Evolutionary conservation across 2,329 filamentous ascomycete species (phyloP).

Genomic region (Metarhizium guizhouense): DNA sequence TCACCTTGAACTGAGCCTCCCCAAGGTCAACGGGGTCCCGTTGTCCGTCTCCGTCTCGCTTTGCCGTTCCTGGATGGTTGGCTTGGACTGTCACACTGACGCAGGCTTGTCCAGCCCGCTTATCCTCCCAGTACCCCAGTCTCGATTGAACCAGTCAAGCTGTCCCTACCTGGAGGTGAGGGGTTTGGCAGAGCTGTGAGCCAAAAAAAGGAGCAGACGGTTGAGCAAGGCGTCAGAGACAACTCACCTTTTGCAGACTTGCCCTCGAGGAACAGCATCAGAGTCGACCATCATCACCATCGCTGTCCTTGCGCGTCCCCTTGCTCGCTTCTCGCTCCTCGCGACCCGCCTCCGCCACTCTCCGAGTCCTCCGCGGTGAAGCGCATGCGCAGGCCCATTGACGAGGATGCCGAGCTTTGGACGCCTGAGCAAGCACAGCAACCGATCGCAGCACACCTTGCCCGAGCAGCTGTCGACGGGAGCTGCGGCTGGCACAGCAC

Average conservation of each 20-base stretch:
- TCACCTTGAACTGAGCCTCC: no score
- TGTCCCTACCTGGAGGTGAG: conserved; percentile 2
- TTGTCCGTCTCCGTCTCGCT: background rate
- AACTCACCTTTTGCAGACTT: conserved; percentile 9
- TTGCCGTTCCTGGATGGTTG: background rate
- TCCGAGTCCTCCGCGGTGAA: background rate
- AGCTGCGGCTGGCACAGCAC: conserved; percentile 17
- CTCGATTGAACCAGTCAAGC: background rate
- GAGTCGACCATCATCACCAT: background rate
- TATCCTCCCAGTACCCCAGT: background rate
- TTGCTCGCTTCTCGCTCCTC: background rate
- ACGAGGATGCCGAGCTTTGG: conserved; percentile 43
- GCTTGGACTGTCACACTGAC: background rate
- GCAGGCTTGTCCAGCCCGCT: background rate
- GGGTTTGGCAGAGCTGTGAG: conserved; percentile 4
- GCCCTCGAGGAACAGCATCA: conserved; percentile 5
- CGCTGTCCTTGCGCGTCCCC: background rate
- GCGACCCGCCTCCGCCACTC: background rate
- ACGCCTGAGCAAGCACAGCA: conserved; percentile 46
- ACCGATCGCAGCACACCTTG: conserved; percentile 48
- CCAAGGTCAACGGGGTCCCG: background rate
- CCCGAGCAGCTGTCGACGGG: conserved; percentile 32
- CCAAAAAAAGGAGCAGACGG: conserved; percentile 4
- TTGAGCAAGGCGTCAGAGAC: conserved; percentile 2
- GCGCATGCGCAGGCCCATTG: background rate